Evolutionary conservation across 2,329 filamentous ascomycete species (phyloP), one percentile per base, ranked within the genome.

Genomic region (Fusarium xyrophilum): DNA sequence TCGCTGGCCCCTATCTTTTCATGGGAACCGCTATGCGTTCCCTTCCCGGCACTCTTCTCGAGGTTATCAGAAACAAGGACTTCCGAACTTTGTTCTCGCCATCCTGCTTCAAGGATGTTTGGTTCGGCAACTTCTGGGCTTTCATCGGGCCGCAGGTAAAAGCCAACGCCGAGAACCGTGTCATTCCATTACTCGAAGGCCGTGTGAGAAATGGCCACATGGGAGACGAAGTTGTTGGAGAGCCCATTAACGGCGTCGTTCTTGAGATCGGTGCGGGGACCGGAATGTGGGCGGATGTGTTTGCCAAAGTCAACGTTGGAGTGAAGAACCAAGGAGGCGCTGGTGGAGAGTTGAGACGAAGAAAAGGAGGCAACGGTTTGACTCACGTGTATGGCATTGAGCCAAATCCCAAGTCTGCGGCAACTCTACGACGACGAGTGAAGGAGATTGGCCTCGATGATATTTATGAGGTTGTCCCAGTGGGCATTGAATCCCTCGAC

Each of bases 51-150:
- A 87, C 88, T 2, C 73, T 89, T 50, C 35, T 78, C 36, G 65
- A 74, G 15, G 79, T 88, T 35, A 17, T 85, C 46, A 68, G 70
- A 32, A 67, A 73, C 12, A 65, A 73, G 46, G 71, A 82, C 47
- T 76, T 77, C 57, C 35, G 62, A 56, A 75, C 79, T 8, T 77
- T 87, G 21, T 51, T 84, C 44, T 82, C 80, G 21, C 79, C 77
- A 2, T 73, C 77, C 4, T 74, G 73, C 25, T 79, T 88, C 56
- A 79, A 77, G 40, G 76, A 80, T 5, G 81, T 78, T 65, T 89
- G 88, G 85, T 91, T 91, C 77, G 82, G 82, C 54, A 77, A 78
- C 40, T 90, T 91, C 78, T 91, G 89, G 89, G 76, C 77, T 35
- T 79, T 74, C 56, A 81, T 82, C 44, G 87, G 87, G 0, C 86